These are phyloP conservation scores for Neurospora sp. DNA, from an alignment of 495 filamentous ascomycete species.

Conservation along the genomic window DNA sequence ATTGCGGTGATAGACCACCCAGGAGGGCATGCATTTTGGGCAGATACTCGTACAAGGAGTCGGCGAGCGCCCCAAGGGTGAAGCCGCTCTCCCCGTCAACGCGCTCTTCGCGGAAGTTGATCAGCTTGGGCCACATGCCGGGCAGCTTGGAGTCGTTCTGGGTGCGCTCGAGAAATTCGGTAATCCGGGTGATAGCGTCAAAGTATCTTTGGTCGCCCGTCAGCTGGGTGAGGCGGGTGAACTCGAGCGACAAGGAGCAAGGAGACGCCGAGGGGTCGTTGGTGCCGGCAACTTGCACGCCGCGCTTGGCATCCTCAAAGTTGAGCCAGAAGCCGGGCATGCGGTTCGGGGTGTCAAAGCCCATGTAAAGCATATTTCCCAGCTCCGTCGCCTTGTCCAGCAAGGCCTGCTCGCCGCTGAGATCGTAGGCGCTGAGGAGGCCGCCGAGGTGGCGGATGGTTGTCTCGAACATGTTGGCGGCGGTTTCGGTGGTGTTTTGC, in stretches of 20 bases:
- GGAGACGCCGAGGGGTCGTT: slow-evolving; percentile 52
- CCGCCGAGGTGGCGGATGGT: slow-evolving; percentile 68
- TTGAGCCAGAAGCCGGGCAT: slow-evolving; percentile 65
- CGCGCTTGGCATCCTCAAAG: slow-evolving; percentile 70
- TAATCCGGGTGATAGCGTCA: slow-evolving; percentile 73
- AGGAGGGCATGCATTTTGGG: slow-evolving; percentile 49
- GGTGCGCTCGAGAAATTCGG: slow-evolving; percentile 58
- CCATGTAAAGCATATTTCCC: slow-evolving; percentile 66
- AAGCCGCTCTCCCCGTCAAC: slow-evolving; percentile 35
- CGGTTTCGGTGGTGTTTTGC: slow-evolving; percentile 42
- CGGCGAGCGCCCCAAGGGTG: slow-evolving; percentile 66
- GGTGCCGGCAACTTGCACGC: slow-evolving; percentile 52
- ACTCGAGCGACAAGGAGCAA: slow-evolving; percentile 74
- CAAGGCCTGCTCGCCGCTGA: slow-evolving; percentile 50
- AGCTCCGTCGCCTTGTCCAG: slow-evolving; percentile 71
- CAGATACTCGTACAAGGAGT: slow-evolving; percentile 84
- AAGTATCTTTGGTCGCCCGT: slow-evolving; percentile 73
- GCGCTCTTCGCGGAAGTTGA: slow-evolving; percentile 22
- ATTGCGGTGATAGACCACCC: slow-evolving; percentile 22
- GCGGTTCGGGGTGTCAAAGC: slow-evolving; percentile 81
- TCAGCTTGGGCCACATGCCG: slow-evolving; percentile 39
- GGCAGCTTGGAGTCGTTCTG: slow-evolving; percentile 58
- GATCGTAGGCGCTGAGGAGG: slow-evolving; percentile 66
- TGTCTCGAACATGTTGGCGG: slow-evolving; percentile 61
- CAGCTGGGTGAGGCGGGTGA: slow-evolving; percentile 70